These are phyloP conservation scores for Cyclotella kingstonii DNA, from an alignment of 108 stramenopile species.

Conservation along the genomic window DNA sequence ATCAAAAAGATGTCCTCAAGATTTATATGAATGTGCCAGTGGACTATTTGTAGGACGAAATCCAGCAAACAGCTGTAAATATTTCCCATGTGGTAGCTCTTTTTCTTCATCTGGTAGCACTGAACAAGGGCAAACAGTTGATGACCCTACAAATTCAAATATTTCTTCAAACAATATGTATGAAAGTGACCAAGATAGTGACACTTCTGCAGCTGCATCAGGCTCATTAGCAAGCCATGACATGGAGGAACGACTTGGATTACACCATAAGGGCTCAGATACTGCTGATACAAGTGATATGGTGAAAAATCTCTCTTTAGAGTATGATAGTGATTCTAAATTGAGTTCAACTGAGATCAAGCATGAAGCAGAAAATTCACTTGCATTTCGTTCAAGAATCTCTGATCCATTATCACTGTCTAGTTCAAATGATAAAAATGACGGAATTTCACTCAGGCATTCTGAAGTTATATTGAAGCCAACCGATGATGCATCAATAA, in stretches of 20 bases:
- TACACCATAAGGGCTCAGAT: neutral
- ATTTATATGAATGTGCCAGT: constrained; percentile 12
- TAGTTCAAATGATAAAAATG: neutral
- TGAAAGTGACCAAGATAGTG: too few species aligned
- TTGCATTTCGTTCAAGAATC: neutral
- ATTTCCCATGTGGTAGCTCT: constrained; percentile 10
- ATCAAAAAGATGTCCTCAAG: constrained; percentile 9
- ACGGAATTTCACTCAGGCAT: neutral
- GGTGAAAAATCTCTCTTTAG: too few species aligned
- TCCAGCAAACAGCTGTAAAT: constrained; percentile 32
- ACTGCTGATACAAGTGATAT: too few species aligned
- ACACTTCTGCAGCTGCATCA: too few species aligned
- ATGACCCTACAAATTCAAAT: too few species aligned
- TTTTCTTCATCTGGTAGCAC: neutral
- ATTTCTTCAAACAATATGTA: too few species aligned
- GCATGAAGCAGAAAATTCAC: too few species aligned
- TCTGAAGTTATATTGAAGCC: constrained; percentile 1
- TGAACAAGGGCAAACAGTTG: too few species aligned
- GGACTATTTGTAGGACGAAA: constrained; percentile 35
- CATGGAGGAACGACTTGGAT: neutral
- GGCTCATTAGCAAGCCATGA: neutral
- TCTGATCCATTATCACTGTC: neutral
- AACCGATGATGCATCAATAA: constrained; percentile 1
- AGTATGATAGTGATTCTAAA: too few species aligned
- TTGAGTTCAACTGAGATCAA: too few species aligned